Evolutionary conservation across 2,329 filamentous ascomycete genomes (phyloP), one percentile per base, ranked within the genome.

Genomic region (Phialocephala subalpina): DNA sequence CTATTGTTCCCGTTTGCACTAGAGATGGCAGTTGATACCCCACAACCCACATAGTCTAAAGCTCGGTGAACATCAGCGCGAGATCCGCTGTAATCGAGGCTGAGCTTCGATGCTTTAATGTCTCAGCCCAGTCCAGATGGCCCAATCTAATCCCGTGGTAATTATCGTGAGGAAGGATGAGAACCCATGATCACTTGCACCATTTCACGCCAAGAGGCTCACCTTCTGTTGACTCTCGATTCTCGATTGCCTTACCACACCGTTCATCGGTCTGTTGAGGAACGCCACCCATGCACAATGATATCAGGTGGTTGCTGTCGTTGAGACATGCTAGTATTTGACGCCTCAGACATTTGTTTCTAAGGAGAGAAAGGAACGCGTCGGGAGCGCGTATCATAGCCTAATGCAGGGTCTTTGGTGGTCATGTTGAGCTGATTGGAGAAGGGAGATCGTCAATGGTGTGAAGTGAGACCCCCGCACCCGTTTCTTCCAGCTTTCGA

Each of bases 281-380:
- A n/a, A 49, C 40, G 58, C 58, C 40, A 36, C 40, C 18, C n/a
- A 49, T 60, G 58, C 58, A 60, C 40, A 20, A 49, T 60, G 58
- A 60, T 59, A 40, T 59, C 57, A 45, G 57, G 35, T 38, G 25
- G n/a, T 20, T 18, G 20, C 20, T 29, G 5, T 33, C 3, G 6
- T 12, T 3, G 36, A 58, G 55, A 40, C 33, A 49, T 47, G 58
- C 3, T 7, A 20, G n/a, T 49, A 16, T 49, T 27, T 22, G 3
- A n/a, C 42, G 16, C 42, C n/a, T 40, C 11, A 40, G 36, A 40
- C 36, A 40, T 47, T 47, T n/a, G 12, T 47, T 47, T 22, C 12
- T n/a, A 7, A n/a, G 20, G 27, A 12, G 22, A 29, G 7, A 25
- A 49, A 25, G 18, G 45, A 49, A 5, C 18, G 49, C 22, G 27